A percentile compares a stretch with the other conserved stretches of the same genome.
Conservation (phyloP, 805 yeast genomes). For the Brettanomyces anomalus region DNA sequence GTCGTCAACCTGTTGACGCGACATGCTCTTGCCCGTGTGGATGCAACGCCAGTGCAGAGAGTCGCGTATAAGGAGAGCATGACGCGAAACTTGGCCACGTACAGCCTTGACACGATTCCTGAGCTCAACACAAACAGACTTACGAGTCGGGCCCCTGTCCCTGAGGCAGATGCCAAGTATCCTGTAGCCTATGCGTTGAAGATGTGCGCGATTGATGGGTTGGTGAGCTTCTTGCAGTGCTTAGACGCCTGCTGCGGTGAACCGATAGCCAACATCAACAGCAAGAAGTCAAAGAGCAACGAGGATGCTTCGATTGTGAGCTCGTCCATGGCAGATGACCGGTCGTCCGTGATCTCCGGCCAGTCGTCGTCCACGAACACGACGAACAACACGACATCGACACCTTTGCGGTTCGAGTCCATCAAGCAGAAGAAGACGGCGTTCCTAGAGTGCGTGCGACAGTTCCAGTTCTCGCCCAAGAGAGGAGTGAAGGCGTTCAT, state of each 20-base stretch:
- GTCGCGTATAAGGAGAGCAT: constrained; percentile 40
- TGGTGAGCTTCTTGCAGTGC: constrained; percentile 64
- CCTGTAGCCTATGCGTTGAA: constrained; percentile 83
- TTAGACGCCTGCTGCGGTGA: neutral
- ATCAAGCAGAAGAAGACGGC: constrained; percentile 78
- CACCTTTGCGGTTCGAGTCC: constrained; percentile 73
- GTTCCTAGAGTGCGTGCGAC: constrained; percentile 64
- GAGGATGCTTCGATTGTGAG: neutral
- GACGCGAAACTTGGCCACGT: constrained; percentile 58
- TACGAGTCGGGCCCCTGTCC: constrained; percentile 43
- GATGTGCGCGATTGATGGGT: constrained; percentile 67
- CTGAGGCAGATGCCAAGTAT: constrained; percentile 41
- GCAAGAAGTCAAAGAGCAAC: neutral
- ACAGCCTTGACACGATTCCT: constrained; percentile 66
- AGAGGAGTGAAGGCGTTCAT: constrained; percentile 62
- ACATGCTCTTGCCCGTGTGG: constrained; percentile 61
- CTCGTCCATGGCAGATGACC: neutral
- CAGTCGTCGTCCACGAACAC: too few species aligned
- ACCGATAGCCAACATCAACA: neutral
- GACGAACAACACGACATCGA: too few species aligned
- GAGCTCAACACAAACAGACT: constrained; percentile 63
- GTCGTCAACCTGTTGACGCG: constrained; percentile 71
- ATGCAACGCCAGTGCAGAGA: constrained; percentile 61
- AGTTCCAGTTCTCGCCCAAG: constrained; percentile 80
- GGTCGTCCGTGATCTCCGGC: constrained; percentile 9